Conservation (phyloP, 495 filamentous ascomycete genomes). For the Hypoxylon intermedium region DNA sequence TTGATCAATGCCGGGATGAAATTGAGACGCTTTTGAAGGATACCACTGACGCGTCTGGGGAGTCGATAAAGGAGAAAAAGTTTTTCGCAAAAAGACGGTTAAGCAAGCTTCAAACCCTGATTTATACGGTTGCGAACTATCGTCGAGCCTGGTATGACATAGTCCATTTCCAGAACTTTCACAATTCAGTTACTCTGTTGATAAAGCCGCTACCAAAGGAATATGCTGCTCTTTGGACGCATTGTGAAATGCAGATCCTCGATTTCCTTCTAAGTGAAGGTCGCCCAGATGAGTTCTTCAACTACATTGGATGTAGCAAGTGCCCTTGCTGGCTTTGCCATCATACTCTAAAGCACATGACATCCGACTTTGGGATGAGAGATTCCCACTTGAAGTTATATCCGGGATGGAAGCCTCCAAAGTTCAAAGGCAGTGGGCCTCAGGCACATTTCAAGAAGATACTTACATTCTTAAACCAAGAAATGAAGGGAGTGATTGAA, state of each 20-base stretch:
- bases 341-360: conserved; percentile 1
- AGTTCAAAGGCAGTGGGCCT: neutral
- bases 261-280: neutral
- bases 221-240: neutral
- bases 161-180: neutral
- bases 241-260: conserved; percentile 26
- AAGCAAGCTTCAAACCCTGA: neutral
- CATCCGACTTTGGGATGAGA: conserved; percentile 6
- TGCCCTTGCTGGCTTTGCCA: conserved; percentile 25
- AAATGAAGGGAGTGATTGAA: neutral
- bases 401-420: conserved; percentile 3
- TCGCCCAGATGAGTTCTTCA: neutral
- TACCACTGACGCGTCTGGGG: too few relatives aligned
- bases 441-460: neutral
- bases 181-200: neutral
- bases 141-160: conserved; percentile 23
- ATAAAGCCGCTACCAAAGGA: neutral
- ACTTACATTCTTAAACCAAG: neutral
- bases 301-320: conserved; percentile 28
- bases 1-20: too few relatives aligned
- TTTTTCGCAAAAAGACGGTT: neutral
- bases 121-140: conserved; percentile 12
- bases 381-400: conserved; percentile 13
- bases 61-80: too few relatives aligned
- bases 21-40: too few relatives aligned